Conservation (phyloP, 495 filamentous ascomycete species). For the Hyaloscypha variabilis region DNA sequence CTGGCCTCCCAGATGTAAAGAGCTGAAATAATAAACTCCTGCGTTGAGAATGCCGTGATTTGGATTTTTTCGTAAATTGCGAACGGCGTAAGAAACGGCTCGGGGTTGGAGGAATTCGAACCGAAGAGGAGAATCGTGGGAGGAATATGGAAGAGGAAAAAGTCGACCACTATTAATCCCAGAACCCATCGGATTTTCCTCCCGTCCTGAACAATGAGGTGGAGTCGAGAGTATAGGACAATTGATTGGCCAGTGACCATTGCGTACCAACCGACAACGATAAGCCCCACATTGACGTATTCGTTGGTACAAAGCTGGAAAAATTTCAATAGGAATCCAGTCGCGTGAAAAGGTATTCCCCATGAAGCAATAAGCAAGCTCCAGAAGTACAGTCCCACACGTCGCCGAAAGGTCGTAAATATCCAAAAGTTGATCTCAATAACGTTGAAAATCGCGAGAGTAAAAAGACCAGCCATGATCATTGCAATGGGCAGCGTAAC, state of each 20-base stretch:
- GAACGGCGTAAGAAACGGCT: conserved; percentile 41
- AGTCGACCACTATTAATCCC: conserved; percentile 60
- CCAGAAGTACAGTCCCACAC: conserved; percentile 48
- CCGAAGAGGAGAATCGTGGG: conserved; percentile 22
- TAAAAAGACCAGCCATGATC: conserved; percentile 33
- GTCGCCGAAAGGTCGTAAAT: conserved; percentile 39
- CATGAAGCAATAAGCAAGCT: conserved; percentile 38
- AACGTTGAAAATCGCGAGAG: conserved; percentile 45
- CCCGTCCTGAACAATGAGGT: conserved; percentile 56
- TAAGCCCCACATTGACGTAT: conserved; percentile 34
- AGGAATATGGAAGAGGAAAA: conserved; percentile 49
- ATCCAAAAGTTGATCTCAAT: conserved; percentile 43
- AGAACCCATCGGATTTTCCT: conserved; percentile 53
- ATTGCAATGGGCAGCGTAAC: conserved; percentile 8
- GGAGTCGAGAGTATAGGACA: conserved; percentile 71
- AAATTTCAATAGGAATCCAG: conserved; percentile 64
- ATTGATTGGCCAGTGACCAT: conserved; percentile 70
- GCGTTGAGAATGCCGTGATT: conserved; percentile 57
- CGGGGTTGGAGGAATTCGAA: conserved; percentile 45
- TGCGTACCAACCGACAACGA: conserved; percentile 59
- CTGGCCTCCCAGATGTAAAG: conserved; percentile 59
- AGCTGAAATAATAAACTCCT: conserved; percentile 58
- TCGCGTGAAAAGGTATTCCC: conserved; percentile 50
- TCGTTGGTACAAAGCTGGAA: conserved; percentile 42
- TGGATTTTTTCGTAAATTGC: conserved; percentile 59